These are phyloP conservation scores for Gremmenia infestans DNA, from an alignment of 2,329 filamentous ascomycete species.

Conservation along the genomic window DNA sequence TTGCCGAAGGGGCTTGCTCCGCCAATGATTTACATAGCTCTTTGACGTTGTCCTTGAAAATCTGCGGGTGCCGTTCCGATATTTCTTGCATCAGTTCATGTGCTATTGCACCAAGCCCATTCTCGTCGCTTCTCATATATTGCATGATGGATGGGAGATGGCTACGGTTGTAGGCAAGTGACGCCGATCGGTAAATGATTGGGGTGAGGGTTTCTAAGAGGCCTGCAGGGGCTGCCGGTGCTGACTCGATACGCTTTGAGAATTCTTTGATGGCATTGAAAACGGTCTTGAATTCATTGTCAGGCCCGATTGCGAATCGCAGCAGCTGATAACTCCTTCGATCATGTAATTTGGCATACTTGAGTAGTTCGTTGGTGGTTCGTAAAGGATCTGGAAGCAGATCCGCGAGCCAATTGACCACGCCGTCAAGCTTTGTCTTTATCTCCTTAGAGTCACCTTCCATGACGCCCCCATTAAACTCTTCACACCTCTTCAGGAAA, in stretches of 20 bases:
- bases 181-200: slow-evolving; percentile 76
- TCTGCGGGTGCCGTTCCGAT: slow-evolving; percentile 79
- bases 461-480: slow-evolving; percentile 82
- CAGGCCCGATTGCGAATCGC: slow-evolving; percentile 75
- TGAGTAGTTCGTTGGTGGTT: slow-evolving; percentile 73
- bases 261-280: slow-evolving; percentile 87
- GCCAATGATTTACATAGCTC: slow-evolving; percentile 85
- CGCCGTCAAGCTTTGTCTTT: slow-evolving; percentile 65
- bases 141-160: slow-evolving; percentile 89
- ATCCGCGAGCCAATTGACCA: slow-evolving; percentile 67
- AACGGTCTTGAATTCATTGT: slow-evolving; percentile 89
- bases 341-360: slow-evolving; percentile 88
- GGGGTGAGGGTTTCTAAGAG: slow-evolving; percentile 77
- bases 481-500: slow-evolving; percentile 81
- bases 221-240: slow-evolving; percentile 49
- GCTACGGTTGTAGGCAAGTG: slow-evolving; percentile 88
- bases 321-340: slow-evolving; percentile 85
- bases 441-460: slow-evolving; percentile 63
- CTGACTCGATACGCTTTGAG: slow-evolving; percentile 70
- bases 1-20: slow-evolving; percentile 69
- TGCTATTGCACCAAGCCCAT: slow-evolving; percentile 70
- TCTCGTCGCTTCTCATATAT: slow-evolving; percentile 77
- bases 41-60: slow-evolving; percentile 89
- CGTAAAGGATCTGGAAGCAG: slow-evolving; percentile 72
- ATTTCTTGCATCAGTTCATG: slow-evolving; percentile 91